Evolutionary conservation across 108 stramenopile species (phyloP), one percentile per base, ranked within the genome.

Genomic region (Stephanodiscus minutulus): DNA sequence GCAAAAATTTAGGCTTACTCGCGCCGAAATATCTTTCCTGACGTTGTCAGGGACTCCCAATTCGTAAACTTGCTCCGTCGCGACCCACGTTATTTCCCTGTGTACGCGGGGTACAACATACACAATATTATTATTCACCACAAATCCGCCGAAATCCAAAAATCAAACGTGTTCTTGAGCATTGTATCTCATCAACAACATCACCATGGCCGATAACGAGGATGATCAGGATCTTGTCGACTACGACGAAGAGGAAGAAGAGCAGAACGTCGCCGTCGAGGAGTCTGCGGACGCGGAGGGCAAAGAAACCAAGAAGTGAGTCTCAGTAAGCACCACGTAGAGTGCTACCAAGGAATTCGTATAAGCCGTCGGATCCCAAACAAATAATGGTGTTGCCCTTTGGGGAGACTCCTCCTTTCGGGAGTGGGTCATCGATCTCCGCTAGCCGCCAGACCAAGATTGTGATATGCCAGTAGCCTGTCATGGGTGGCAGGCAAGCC

Each of bases 181-280:
- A n/a, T n/a, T n/a, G n/a, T n/a, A n/a, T n/a, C n/a, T n/a, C n/a
- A n/a, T 53, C 5, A 24, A 53, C 62, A 58, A 57, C 68, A 59
- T 47, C 59, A 80, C 71, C 74, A 92, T 92, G 91, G 91, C 89
- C 36, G 88, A 89, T 65, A 88, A 89, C 72, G 91, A 91, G 73
- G 75, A 82, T 64, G 91, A 92, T 46, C 69, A 82, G 31, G 92
- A 93, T 65, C 87, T 93, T 61, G 92, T 93, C 72, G 92, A 93
- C 67, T 93, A 93, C 81, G 92, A 93, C 81, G 92, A 93, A 76
- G 92, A 90, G 75, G 90, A 93, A 83, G 86, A 88, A 48, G 88
- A 85, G 36, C 85, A 86, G 74, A 77, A 86, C 46, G 79, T 87
- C 63, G 73, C 85, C 12, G 88, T 82, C 8, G 91, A 92, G 47